Conservation (phyloP, 2,329 filamentous ascomycete genomes). For the Venturia effusa region DNA sequence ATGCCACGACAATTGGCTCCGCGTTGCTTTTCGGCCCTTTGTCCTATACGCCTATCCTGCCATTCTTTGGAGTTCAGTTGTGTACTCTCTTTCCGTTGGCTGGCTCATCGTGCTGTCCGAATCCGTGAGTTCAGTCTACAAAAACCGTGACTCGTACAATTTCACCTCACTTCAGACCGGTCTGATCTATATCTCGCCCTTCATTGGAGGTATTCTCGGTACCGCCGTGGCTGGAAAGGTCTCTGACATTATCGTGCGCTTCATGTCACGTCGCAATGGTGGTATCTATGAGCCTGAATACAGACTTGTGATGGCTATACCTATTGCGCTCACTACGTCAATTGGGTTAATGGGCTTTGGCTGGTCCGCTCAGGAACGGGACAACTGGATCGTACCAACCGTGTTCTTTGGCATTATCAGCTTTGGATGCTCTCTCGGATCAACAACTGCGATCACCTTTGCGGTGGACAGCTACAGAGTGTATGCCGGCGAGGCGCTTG, state of each 20-base stretch:
- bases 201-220: slow-evolving; percentile 79
- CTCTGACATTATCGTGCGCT: slow-evolving; percentile 73
- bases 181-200: slow-evolving; percentile 81
- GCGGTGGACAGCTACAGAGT: slow-evolving; percentile 87
- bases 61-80: slow-evolving; percentile 75
- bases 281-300: slow-evolving; percentile 94
- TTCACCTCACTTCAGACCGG: slow-evolving; percentile 75
- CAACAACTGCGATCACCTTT: slow-evolving; percentile 87
- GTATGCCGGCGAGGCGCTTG: slow-evolving; percentile 86
- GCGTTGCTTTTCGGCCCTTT: slow-evolving; percentile 68
- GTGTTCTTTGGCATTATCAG: slow-evolving; percentile 86
- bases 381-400: slow-evolving; percentile 85
- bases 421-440: slow-evolving; percentile 83
- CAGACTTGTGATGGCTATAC: slow-evolving; percentile 74
- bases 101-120: slow-evolving; percentile 96
- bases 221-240: slow-evolving; percentile 83
- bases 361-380: slow-evolving; percentile 69
- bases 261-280: slow-evolving; percentile 75
- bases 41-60: slow-evolving; percentile 80
- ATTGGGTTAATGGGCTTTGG: slow-evolving; percentile 91
- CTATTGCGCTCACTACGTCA: slow-evolving; percentile 65
- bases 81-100: slow-evolving; percentile 81
- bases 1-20: slow-evolving; percentile 66
- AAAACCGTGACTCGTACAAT: slow-evolving; percentile 57
- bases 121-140: slow-evolving; percentile 70